Evolutionary conservation across 129 eudicot genomes (phyloP), one percentile per base, ranked within the genome.

Genomic region (Dittrichia graveolens): DNA sequence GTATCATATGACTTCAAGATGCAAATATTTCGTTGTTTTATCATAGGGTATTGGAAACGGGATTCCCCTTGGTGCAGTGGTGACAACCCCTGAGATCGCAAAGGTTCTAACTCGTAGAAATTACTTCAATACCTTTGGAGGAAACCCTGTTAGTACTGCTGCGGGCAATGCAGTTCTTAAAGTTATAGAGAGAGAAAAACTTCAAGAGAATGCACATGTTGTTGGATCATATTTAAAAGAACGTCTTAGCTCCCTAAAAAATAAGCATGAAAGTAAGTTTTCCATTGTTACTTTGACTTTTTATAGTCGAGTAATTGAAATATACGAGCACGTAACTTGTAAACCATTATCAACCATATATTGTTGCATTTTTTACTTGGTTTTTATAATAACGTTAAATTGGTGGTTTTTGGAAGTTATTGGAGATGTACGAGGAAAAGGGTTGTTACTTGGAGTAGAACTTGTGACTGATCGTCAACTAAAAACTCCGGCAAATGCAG

Each of bases 61-160:
- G 60, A 74, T 89, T 47, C 92, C 96, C 6, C 85, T 89, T 15
- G 96, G 96, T 31, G 96, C 92, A 8, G 92, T 89, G 52, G 89
- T 89, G n/a, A 89, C 96, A n/a, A 89, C 96, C 47, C 92, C 92
- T 7, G 90, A 86, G 78, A 84, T 89, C 38, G 96, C 96, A 14
- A 71, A 81, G 39, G 88, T 82, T 55, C 71, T 87, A 82, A 73
- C 89, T 16, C 76, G 73, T 46, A 77, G 85, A 19, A 87, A 73
- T 49, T 87, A 87, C 54, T 81, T 87, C 79, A 87, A 87, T 19
- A 87, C 89, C 40, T 87, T 87, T 37, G 85, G 89, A 50, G 89
- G 89, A 64, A 84, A 84, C 75, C 89, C 89, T 39, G 89, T 84
- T 10, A 80, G 89, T 61, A 84, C 81, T 41, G 80, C 85, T 39